Base-by-base conservation (phyloP, 2,329 filamentous ascomycete species). In the Penicillium concentricum region DNA sequence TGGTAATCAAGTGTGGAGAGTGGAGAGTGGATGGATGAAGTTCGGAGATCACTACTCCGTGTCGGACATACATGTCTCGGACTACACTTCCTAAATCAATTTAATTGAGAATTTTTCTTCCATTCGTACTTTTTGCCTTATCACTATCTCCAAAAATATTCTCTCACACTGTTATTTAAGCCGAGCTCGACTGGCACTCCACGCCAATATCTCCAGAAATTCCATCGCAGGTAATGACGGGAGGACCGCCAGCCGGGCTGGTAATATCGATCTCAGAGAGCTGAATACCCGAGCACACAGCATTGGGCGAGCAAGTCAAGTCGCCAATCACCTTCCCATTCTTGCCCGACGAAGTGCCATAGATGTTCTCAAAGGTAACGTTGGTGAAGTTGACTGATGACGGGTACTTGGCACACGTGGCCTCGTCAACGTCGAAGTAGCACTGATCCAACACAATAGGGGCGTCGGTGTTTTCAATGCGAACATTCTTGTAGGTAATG, bases 401-500 rank as follows among this genome's bases (percentile, higher is more conserved):
- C 0, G 84, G 84, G 60, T 83, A 81, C 15, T 75, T 57, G 2
- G 79, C 77, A 63, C 84, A 87, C 2, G 78, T 76, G 0, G 78
- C 78, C 4, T 74, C 61, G 54, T 81, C 78, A 59, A 84, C 75
- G 59, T 86, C 81, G 69, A 86, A 86, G 70, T 87, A 87, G 71
- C 84, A 87, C 28, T 84, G 83, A 64, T 87, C 84, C 8, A 87
- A 72, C 35, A 84, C 82, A 22, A 85, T 76, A 0, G 82, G 78
- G 58, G 80, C 78, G 61, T 86, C 84, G 20, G 82, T 84, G 60
- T 84, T 83, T 20, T 81, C 82, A 39, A 84, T 78, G 70, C 79
- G 81, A 62, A 87, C 81, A 70, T 86, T 83, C 69, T 83, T 78
- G 71, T 85, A 87, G 2, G 84, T 87, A 46, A 87, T 76, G 66